These are phyloP conservation scores for Neoconidiobolus thromboides DNA, from an alignment of 371 early-diverging fungal species.

Conservation along the genomic window DNA sequence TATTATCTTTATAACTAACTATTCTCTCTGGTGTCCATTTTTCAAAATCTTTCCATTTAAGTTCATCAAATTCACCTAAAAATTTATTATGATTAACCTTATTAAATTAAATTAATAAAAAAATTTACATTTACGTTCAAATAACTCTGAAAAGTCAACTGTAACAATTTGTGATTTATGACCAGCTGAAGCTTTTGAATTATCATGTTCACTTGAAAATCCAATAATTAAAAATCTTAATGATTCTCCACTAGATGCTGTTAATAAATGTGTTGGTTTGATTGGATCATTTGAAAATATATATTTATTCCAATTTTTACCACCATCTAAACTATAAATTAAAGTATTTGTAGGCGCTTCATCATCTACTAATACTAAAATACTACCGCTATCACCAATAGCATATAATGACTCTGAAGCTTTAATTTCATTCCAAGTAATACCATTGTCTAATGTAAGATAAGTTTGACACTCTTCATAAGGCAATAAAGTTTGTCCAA, in stretches of 20 bases:
- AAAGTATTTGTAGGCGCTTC: constrained; percentile 48
- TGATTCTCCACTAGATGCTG: constrained; percentile 30
- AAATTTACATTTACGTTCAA: constrained; percentile 6
- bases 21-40: neutral
- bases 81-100: too few relatives aligned
- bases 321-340: constrained; percentile 39
- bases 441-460: constrained; percentile 66
- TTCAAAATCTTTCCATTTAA: neutral
- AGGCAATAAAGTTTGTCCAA: constrained; percentile 37
- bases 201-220: neutral
- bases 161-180: constrained; percentile 18
- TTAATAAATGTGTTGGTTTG: constrained; percentile 27
- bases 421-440: constrained; percentile 42
- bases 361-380: constrained; percentile 46
- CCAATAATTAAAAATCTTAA: constrained; percentile 26
- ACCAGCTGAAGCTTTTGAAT: constrained; percentile 6
- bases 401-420: constrained; percentile 38
- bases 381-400: constrained; percentile 65
- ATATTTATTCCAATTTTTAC: constrained; percentile 37
- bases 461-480: constrained; percentile 50
- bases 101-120: neutral
- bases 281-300: constrained; percentile 23
- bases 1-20: neutral
- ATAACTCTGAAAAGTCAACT: constrained; percentile 20
- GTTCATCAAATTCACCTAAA: too few relatives aligned